Evolutionary conservation across 2,329 filamentous ascomycete genomes (phyloP), one percentile per base, ranked within the genome.

Genomic region (Fusarium incarnatum): DNA sequence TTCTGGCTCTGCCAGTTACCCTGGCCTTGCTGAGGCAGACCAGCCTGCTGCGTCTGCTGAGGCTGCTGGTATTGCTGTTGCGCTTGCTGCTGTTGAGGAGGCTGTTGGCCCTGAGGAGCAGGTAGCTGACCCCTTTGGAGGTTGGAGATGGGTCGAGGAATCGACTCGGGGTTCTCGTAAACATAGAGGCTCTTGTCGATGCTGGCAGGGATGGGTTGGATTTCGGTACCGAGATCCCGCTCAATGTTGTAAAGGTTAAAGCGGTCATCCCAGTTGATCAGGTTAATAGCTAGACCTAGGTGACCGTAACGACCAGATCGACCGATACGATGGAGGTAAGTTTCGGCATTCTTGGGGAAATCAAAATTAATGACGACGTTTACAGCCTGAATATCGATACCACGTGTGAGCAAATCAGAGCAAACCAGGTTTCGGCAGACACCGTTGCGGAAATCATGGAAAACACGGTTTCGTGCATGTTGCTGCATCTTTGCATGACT

Each of bases 311-410:
- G 93, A 73, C 96, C 96, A 54, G 96, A 99, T 79, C 96, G 93
- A 85, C 96, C 96, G 79, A 99, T 99, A 74, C 96, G 94, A 83
- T 99, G 96, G 61, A 99, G 90, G 79, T 99, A 99, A 0, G 96
- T 99, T 83, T 99, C 96, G 18, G 96, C 97, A 77, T 99, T 99
- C 85, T 99, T 99, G 57, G 96, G 96, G 81, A 99, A 99, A 78
- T 99, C 96, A 77, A 99, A 99, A 85, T 99, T 99, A 88, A 99
- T 99, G 79, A 99, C 96, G 58, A 99, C 96, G 76, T 99, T 99
- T 78, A 99, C 96, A 56, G 96, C 96, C 82, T 99, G 96, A 72
- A 99, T 99, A 83, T 99, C 96, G 77, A 99, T 99, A 89, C 96
- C 96, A 83, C 96, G 94, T 70, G 96, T 99, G 70, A 99, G 88